phyloP scores from a whole-genome alignment of 2,329 filamentous ascomycete genomes.

The Arthrocladium fulminans region DNA sequence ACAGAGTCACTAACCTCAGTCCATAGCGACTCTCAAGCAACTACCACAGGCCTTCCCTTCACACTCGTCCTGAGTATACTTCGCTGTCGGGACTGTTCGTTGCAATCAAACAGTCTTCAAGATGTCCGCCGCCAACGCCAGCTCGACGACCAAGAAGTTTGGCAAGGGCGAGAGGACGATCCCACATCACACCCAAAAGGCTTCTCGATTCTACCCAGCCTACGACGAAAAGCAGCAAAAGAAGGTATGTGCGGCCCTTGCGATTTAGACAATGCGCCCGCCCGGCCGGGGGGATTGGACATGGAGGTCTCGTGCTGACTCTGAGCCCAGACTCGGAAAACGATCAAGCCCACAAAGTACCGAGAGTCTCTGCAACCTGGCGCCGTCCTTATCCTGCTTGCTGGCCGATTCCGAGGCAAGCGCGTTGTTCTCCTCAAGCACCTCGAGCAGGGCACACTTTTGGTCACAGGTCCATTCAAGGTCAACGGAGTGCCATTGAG shows the following conservation, averaged over 20 bases:
- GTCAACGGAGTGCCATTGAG: slow-evolving; percentile 98
- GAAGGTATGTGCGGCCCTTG: slow-evolving; percentile 66
- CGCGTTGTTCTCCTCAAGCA: slow-evolving; percentile 97
- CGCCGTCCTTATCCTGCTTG: slow-evolving; percentile 96
- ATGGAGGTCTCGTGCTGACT: slow-evolving; percentile 1
- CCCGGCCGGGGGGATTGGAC: neutral
- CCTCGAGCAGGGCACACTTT: slow-evolving; percentile 93
- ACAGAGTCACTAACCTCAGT: neutral
- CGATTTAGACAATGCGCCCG: neutral
- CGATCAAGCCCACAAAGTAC: slow-evolving; percentile 75
- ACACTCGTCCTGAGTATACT: slow-evolving; percentile 4
- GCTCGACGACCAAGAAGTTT: slow-evolving; percentile 76
- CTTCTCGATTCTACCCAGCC: slow-evolving; percentile 97
- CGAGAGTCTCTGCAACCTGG: slow-evolving; percentile 87
- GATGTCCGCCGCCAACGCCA: slow-evolving; percentile 45
- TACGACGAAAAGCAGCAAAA: slow-evolving; percentile 81
- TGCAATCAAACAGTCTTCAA: slow-evolving; percentile 37
- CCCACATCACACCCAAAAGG: slow-evolving; percentile 80
- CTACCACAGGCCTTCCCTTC: slow-evolving; percentile 2
- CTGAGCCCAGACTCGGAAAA: slow-evolving; percentile 73
- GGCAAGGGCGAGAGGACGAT: slow-evolving; percentile 91
- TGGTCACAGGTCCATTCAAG: slow-evolving; percentile 99
- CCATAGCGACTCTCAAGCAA: slow-evolving; percentile 3
- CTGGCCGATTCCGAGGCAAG: slow-evolving; percentile 99
- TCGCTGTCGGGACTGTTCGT: slow-evolving; percentile 7